A percentile compares a stretch with the other conserved stretches of the same genome.
Conservation (phyloP, 1,284 basidiomycete species). For the Peniophora sp. region DNA sequence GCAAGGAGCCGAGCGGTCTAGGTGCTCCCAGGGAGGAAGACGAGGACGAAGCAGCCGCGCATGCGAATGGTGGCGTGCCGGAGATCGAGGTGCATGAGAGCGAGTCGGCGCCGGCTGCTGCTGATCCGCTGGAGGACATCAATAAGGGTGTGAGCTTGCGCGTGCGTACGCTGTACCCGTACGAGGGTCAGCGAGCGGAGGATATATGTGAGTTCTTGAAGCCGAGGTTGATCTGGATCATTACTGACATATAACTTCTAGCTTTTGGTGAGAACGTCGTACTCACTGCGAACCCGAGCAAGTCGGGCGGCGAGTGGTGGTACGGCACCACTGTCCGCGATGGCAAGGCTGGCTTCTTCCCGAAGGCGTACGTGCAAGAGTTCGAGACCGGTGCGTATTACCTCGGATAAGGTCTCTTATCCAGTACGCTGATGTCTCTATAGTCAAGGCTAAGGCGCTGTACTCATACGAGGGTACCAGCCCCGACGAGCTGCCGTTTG, state of each 20-base stretch:
- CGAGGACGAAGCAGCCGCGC: constrained; percentile 23
- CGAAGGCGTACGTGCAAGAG: constrained; percentile 80
- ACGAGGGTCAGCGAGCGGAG: constrained; percentile 78
- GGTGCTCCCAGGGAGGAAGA: constrained; percentile 59
- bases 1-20: constrained; percentile 28
- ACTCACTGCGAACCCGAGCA: constrained; percentile 78
- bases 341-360: constrained; percentile 83
- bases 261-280: constrained; percentile 82
- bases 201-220: constrained; percentile 63
- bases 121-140: constrained; percentile 5
- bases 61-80: constrained; percentile 29
- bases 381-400: constrained; percentile 52
- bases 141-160: constrained; percentile 43
- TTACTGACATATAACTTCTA: constrained; percentile 20
- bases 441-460: constrained; percentile 67
- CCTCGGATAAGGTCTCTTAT: not conserved
- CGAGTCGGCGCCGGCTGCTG: constrained; percentile 68
- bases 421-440: constrained; percentile 10
- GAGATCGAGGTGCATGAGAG: constrained; percentile 48
- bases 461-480: constrained; percentile 70
- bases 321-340: constrained; percentile 70
- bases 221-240: constrained; percentile 1
- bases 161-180: constrained; percentile 76
- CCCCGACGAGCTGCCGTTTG: constrained; percentile 76
- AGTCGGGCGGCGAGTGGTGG: constrained; percentile 88